A percentile compares a stretch with the other conserved stretches of the same genome.
Conservation (phyloP, 148 eudicot genomes). For the Pharnaceum exiguum region DNA sequence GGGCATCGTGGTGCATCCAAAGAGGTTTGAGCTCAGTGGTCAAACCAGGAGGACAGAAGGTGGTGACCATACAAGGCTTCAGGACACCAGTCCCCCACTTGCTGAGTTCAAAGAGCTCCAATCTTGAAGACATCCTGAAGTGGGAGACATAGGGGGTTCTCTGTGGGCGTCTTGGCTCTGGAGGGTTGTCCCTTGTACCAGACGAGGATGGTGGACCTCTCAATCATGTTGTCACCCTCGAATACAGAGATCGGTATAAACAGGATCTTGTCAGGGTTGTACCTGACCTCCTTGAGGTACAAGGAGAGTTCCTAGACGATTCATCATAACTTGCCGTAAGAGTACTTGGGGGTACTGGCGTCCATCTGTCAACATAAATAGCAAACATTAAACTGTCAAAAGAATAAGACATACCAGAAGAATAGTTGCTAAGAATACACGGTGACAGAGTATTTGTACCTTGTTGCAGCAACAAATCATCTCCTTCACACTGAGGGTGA, state of each 20-base stretch:
- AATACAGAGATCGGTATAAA: conserved; percentile 31
- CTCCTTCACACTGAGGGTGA: conserved; percentile 39
- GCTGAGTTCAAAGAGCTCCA: conserved; percentile 36
- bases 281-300: conserved; percentile 29
- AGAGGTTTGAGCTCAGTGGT: conserved; percentile 37
- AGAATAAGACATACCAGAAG: conserved; percentile 24
- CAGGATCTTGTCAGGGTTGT: conserved; percentile 34
- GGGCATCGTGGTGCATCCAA: conserved; percentile 39
- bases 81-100: conserved; percentile 28
- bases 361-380: conserved; percentile 16
- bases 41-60: conserved; percentile 33
- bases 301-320: conserved; percentile 32
- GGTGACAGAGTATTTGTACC: conserved; percentile 7
- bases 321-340: conserved; percentile 31
- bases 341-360: conserved; percentile 34
- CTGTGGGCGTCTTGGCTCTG: conserved; percentile 39
- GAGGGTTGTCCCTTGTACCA: conserved; percentile 38
- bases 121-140: conserved; percentile 39
- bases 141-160: conserved; percentile 38
- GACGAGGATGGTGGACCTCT: conserved; percentile 37
- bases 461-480: conserved; percentile 40
- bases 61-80: conserved; percentile 30
- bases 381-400: background rate
- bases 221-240: conserved; percentile 41
- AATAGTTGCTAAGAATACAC: no score